Evolutionary conservation across 768 basidiomycete genomes (phyloP).

Genomic region (Collybia sordida): DNA sequence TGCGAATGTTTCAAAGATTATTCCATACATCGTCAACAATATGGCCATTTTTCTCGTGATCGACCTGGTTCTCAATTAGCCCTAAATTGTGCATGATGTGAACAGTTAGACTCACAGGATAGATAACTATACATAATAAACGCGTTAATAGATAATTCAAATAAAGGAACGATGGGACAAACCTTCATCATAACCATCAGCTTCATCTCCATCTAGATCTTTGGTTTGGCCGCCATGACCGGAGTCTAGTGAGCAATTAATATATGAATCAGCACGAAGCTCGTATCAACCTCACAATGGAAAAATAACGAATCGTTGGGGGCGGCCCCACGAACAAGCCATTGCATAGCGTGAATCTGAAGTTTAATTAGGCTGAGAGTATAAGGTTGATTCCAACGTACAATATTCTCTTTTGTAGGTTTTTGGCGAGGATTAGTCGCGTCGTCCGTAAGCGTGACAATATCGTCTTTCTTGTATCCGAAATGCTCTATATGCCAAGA

Average conservation of each 20-base stretch:
- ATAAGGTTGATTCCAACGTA: slow-evolving; percentile 27
- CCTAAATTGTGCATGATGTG: neutral
- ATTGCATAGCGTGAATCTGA: slow-evolving; percentile 79
- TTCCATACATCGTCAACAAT: slow-evolving; percentile 86
- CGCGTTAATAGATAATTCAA: neutral
- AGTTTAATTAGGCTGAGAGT: neutral
- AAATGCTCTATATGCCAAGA: slow-evolving; percentile 42
- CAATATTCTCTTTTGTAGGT: slow-evolving; percentile 84
- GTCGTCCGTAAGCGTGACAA: slow-evolving; percentile 86
- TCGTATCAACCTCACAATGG: slow-evolving; percentile 58
- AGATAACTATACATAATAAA: slow-evolving; percentile 62
- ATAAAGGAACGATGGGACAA: neutral
- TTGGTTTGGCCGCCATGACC: slow-evolving; percentile 93
- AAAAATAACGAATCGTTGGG: slow-evolving; percentile 89
- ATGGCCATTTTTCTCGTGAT: slow-evolving; percentile 58
- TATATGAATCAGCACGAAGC: neutral
- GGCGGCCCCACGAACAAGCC: slow-evolving; percentile 81
- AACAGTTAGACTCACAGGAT: slow-evolving; percentile 64
- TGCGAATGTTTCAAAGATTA: neutral
- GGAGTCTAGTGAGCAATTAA: slow-evolving; percentile 53
- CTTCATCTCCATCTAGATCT: slow-evolving; percentile 82
- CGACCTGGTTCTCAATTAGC: slow-evolving; percentile 30
- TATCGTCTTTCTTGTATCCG: slow-evolving; percentile 74
- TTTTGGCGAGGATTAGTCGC: slow-evolving; percentile 53
- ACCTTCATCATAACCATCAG: slow-evolving; percentile 85